Percentiles rank a stretch among this genome's conserved stretches.
phyloP scores from a whole-genome alignment of 495 filamentous ascomycete species.

The Terfezia claveryi region DNA sequence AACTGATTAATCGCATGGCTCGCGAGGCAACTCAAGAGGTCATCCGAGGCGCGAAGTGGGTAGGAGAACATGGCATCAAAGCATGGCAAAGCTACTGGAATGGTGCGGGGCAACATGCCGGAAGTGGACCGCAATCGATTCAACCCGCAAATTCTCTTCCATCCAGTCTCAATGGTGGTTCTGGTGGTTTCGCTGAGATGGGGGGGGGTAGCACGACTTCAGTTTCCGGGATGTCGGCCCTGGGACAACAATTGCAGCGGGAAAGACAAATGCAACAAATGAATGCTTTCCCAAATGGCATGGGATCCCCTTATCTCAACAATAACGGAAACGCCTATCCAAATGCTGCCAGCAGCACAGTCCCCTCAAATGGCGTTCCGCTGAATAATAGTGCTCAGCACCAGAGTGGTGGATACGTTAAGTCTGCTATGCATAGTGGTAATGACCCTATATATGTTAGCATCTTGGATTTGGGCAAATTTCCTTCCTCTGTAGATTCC shows the following conservation, averaged over 20 bases:
- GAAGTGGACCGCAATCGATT: neutral
- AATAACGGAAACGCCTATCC: neutral
- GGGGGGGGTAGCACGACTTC: neutral
- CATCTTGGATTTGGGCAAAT: conserved; percentile 53
- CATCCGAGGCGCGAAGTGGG: conserved; percentile 71
- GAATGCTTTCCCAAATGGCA: neutral
- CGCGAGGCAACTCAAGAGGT: conserved; percentile 76
- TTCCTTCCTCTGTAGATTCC: conserved; percentile 21
- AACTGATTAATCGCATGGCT: conserved; percentile 63
- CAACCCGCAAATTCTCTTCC: neutral
- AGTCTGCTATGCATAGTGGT: neutral
- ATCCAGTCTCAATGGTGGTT: neutral
- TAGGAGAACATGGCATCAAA: conserved; percentile 65
- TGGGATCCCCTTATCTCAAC: neutral
- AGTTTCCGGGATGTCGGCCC: neutral
- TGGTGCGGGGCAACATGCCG: neutral
- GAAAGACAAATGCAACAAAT: neutral
- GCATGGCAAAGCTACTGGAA: conserved; percentile 83
- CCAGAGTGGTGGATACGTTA: neutral
- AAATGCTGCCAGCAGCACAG: neutral
- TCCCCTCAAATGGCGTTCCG: neutral
- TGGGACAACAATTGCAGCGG: neutral
- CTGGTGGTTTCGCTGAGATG: neutral
- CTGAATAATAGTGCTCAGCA: neutral
- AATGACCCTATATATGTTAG: conserved; percentile 65